These are phyloP conservation scores for Nasturtium officinale DNA, from an alignment of 345 rosid genomes.

Conservation along the genomic window DNA sequence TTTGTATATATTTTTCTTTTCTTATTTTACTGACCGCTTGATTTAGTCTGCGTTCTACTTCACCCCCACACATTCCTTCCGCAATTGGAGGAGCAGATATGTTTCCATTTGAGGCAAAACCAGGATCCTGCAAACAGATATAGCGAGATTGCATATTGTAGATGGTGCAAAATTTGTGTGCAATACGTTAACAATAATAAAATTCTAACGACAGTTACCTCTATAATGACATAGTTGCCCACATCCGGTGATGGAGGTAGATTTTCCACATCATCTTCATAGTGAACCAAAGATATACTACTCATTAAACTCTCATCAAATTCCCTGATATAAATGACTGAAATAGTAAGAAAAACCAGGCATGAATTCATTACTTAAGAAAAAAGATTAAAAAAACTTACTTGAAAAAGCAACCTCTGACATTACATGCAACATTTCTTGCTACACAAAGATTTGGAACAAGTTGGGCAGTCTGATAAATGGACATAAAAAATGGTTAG, in stretches of 20 bases:
- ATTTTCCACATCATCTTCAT: constrained; percentile 79
- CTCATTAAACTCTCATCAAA: constrained; percentile 88
- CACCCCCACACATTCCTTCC: constrained; percentile 86
- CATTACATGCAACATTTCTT: constrained; percentile 99
- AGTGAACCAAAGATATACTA: constrained; percentile 72
- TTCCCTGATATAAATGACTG: constrained; percentile 57
- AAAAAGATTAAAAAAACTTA: constrained; percentile 48
- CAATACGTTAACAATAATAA: constrained; percentile 17
- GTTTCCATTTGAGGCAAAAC: constrained; percentile 71
- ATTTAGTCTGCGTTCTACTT: constrained; percentile 68
- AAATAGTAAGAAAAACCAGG: constrained; percentile 25
- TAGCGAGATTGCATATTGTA: constrained; percentile 27
- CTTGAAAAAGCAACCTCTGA: constrained; percentile 95
- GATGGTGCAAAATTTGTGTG: constrained; percentile 1
- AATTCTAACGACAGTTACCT: constrained; percentile 57
- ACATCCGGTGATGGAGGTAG: constrained; percentile 91
- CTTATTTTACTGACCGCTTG: constrained; percentile 56
- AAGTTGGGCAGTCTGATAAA: constrained; percentile 67
- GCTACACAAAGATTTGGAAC: constrained; percentile 96
- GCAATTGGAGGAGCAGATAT: constrained; percentile 49
- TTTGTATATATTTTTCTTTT: constrained; percentile 1
- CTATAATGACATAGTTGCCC: constrained; percentile 86
- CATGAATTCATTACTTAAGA: constrained; percentile 31
- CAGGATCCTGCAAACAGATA: constrained; percentile 64
- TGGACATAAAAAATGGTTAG: constrained; percentile 19